A percentile compares a stretch with the other conserved stretches of the same genome.
Evolutionary conservation across 2,329 filamentous ascomycete species (phyloP).

Genomic region (Cladophialophora chaetospira): DNA sequence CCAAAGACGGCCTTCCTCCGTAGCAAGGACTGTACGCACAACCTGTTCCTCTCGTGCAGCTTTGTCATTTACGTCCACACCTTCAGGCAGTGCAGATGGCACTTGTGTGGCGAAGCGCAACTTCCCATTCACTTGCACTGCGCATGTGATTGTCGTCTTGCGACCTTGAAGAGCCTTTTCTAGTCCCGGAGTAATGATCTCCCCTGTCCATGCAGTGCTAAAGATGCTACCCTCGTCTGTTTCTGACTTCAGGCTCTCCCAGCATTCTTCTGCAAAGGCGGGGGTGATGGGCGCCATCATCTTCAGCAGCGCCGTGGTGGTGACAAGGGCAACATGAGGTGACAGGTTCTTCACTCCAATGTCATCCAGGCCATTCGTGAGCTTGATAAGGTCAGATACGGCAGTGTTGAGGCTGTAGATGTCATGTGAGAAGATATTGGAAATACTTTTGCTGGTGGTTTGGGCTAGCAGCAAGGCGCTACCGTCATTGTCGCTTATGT

Average conservation of each 20-base stretch:
- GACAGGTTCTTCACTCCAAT: constrained; percentile 42
- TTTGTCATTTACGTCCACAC: constrained; percentile 35
- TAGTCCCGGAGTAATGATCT: constrained; percentile 42
- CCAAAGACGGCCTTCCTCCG: constrained; percentile 61
- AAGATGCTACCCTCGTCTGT: constrained; percentile 45
- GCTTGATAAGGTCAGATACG: constrained; percentile 77
- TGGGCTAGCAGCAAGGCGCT: constrained; percentile 68
- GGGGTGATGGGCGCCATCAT: constrained; percentile 80
- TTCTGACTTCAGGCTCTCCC: constrained; percentile 60
- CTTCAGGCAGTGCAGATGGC: constrained; percentile 40
- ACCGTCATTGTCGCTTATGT: constrained; percentile 40
- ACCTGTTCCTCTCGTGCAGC: constrained; percentile 61
- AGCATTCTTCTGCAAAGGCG: constrained; percentile 79
- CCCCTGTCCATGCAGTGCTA: constrained; percentile 59
- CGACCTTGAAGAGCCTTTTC: constrained; percentile 52
- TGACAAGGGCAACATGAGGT: constrained; percentile 42
- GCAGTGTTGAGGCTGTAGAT: constrained; percentile 81
- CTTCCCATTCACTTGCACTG: constrained; percentile 81
- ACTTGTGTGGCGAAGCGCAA: constrained; percentile 69
- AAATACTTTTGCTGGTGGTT: constrained; percentile 66
- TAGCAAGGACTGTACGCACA: constrained; percentile 61
- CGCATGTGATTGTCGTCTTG: constrained; percentile 57
- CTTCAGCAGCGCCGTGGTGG: constrained; percentile 61
- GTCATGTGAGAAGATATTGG: constrained; percentile 66
- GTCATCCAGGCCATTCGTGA: constrained; percentile 67